Evolutionary conservation across 345 rosid species (phyloP).

Genomic region (Hypericum perforatum): DNA sequence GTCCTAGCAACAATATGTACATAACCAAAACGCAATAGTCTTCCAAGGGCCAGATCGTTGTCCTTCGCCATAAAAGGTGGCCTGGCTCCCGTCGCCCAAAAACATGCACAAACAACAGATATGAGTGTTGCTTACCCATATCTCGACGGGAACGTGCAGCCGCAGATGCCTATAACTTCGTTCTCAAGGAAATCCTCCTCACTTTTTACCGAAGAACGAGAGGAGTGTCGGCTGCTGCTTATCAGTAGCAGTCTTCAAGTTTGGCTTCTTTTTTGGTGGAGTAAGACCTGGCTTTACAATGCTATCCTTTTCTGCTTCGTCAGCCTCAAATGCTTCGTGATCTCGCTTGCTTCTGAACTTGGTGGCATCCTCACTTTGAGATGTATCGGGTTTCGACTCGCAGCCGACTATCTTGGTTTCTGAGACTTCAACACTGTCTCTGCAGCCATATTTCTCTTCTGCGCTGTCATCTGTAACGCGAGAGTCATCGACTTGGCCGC

Average conservation of each 20-base stretch:
- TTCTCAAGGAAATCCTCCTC: not conserved
- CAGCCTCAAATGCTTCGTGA: slow-evolving; percentile 22
- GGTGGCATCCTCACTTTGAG: slow-evolving; percentile 13
- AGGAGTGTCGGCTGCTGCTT: slow-evolving; percentile 48
- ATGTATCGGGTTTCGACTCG: slow-evolving; percentile 11
- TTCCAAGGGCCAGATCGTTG: too few relatives aligned
- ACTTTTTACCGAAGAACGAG: slow-evolving; percentile 47
- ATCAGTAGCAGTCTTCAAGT: slow-evolving; percentile 26
- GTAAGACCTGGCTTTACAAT: slow-evolving; percentile 6
- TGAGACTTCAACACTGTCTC: slow-evolving; percentile 13
- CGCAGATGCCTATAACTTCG: too few relatives aligned
- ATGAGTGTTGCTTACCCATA: too few relatives aligned
- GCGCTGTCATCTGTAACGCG: slow-evolving; percentile 5
- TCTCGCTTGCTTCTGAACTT: slow-evolving; percentile 35
- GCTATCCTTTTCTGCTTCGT: slow-evolving; percentile 17
- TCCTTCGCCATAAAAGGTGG: too few relatives aligned
- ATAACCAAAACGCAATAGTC: too few relatives aligned
- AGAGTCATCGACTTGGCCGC: slow-evolving; percentile 10
- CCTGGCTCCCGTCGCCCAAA: too few relatives aligned
- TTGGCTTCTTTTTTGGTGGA: slow-evolving; percentile 38
- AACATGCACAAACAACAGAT: too few relatives aligned
- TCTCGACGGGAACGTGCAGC: too few relatives aligned
- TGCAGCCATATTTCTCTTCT: slow-evolving; percentile 23
- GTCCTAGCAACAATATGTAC: too few relatives aligned
- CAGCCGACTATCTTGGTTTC: slow-evolving; percentile 6